These are phyloP conservation scores for Tetrahymena malaccensis DNA, from an alignment of 73 alveolate species.

Conservation along the genomic window DNA sequence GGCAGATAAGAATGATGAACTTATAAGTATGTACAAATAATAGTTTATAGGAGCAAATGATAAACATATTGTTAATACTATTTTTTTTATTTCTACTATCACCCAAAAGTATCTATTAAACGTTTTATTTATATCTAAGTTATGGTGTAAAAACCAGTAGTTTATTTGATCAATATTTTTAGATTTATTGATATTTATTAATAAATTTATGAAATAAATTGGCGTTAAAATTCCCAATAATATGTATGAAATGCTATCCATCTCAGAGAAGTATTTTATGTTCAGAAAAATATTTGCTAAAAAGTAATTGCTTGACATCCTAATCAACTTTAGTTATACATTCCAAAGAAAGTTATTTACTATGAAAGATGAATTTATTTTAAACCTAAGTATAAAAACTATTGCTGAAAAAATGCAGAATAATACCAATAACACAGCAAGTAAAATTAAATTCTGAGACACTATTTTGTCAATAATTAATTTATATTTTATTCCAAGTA, in stretches of 20 bases:
- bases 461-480: not conserved
- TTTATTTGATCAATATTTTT: not conserved
- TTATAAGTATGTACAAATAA: not conserved
- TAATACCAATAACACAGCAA: not conserved
- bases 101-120: not conserved
- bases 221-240: not conserved
- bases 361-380: not conserved
- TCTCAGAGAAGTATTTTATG: not conserved
- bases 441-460: not conserved
- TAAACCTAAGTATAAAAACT: not conserved
- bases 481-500: not conserved
- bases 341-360: not conserved
- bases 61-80: not conserved
- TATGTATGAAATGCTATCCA: not conserved
- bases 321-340: not conserved
- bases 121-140: not conserved
- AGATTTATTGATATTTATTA: not conserved
- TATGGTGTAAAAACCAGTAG: not conserved
- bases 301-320: not conserved
- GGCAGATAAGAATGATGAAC: not conserved
- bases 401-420: not conserved
- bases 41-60: not conserved
- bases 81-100: not conserved
- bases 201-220: not conserved
- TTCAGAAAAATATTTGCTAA: not conserved